Conservation (phyloP, 1,139 yeast genomes). For the Debaryomyces nepalensis region DNA sequence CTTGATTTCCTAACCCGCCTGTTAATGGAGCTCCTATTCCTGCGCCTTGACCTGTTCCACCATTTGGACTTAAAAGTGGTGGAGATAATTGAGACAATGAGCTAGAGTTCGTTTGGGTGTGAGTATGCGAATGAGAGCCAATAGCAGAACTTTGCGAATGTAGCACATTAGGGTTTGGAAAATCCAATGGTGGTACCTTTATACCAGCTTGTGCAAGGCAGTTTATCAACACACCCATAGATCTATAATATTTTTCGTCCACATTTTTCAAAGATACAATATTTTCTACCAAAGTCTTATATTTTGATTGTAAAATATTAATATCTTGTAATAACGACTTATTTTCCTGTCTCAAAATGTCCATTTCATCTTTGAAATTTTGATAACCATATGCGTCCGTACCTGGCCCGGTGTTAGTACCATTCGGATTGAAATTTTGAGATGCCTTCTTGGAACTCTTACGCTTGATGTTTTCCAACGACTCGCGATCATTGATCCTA, state of each 20-base stretch:
- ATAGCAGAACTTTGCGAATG: conserved; percentile 26
- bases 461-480: conserved; percentile 77
- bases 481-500: conserved; percentile 67
- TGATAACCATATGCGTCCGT: conserved; percentile 16
- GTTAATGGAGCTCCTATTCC: neutral
- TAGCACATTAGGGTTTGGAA: conserved; percentile 47
- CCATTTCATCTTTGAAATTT: conserved; percentile 48
- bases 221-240: conserved; percentile 54
- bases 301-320: conserved; percentile 55
- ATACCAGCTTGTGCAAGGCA: conserved; percentile 62
- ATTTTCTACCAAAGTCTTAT: conserved; percentile 66
- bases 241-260: conserved; percentile 59
- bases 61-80: conserved; percentile 17
- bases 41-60: conserved; percentile 10
- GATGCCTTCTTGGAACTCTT: conserved; percentile 54
- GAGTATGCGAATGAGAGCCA: conserved; percentile 9
- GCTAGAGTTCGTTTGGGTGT: conserved; percentile 10
- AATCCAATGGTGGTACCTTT: conserved; percentile 65
- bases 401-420: conserved; percentile 7
- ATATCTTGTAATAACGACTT: conserved; percentile 47
- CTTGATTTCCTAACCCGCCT: conserved; percentile 3
- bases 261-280: conserved; percentile 57
- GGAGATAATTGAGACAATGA: conserved; percentile 17
- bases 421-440: conserved; percentile 14
- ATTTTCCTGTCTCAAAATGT: conserved; percentile 47